Evolutionary conservation across 2,329 filamentous ascomycete genomes (phyloP).

Genomic region (Apiospora kogelbergensis): DNA sequence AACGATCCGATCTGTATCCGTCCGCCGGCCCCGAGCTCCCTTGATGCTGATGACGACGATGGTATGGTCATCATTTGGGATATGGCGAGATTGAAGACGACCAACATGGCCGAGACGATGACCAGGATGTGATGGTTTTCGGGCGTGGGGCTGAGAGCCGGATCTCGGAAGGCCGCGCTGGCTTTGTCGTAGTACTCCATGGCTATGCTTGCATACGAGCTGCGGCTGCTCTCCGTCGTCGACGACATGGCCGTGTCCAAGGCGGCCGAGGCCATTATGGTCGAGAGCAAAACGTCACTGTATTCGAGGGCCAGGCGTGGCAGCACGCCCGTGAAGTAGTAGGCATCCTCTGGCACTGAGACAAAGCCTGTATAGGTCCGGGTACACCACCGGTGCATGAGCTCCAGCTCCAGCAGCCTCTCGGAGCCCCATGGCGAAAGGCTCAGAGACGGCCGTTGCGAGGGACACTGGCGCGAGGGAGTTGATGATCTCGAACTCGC

Average conservation of each 20-base stretch:
- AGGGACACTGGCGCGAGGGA: neutral
- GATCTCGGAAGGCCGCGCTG: neutral
- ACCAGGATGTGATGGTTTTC: slow-evolving; percentile 9
- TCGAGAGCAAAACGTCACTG: neutral
- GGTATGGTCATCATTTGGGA: neutral
- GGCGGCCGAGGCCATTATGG: neutral
- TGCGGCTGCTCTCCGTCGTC: neutral
- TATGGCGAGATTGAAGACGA: neutral
- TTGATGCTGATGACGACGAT: neutral
- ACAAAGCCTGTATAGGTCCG: neutral
- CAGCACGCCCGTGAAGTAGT: neutral
- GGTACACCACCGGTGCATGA: slow-evolving; percentile 9
- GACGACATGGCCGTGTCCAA: neutral
- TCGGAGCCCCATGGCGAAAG: neutral
- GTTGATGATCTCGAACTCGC: neutral
- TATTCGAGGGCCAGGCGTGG: slow-evolving; percentile 4
- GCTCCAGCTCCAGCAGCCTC: slow-evolving; percentile 7
- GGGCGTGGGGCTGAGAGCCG: neutral
- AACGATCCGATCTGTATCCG: neutral
- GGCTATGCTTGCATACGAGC: neutral
- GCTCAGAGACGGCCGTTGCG: neutral
- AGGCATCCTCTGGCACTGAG: neutral
- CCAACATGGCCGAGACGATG: neutral
- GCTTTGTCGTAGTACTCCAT: slow-evolving; percentile 3
- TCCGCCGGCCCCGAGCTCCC: neutral